These are phyloP conservation scores for Globisporangium nagaii DNA, from an alignment of 352 stramenopile species.

Conservation along the genomic window DNA sequence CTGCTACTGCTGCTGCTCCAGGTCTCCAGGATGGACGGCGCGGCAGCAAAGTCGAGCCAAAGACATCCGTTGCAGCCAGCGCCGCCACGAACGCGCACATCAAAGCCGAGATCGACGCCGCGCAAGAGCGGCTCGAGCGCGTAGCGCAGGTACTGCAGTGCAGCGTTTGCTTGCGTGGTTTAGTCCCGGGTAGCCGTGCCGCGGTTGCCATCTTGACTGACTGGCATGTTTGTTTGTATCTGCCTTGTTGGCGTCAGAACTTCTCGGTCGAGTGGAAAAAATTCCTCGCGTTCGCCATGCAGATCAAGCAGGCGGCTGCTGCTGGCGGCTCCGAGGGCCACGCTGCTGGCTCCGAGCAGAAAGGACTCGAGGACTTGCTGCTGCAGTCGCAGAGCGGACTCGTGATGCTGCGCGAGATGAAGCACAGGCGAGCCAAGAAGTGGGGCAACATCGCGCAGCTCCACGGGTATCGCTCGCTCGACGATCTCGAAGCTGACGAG, in stretches of 20 bases:
- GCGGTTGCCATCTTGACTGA: neutral
- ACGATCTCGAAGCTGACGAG: neutral
- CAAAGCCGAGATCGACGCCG: conserved; percentile 26
- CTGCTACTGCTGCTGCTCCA: too few species aligned
- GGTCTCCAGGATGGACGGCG: too few species aligned
- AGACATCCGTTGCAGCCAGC: too few species aligned
- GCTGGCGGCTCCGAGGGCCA: neutral
- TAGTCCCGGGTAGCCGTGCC: too few species aligned
- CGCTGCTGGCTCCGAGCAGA: neutral
- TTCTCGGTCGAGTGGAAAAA: conserved; percentile 60
- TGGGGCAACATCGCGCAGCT: conserved; percentile 27
- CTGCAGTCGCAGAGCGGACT: conserved; percentile 47
- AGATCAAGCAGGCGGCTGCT: conserved; percentile 24
- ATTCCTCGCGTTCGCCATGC: conserved; percentile 46
- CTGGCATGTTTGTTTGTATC: too few species aligned
- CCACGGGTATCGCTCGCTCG: conserved; percentile 17
- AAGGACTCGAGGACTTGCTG: conserved; percentile 36
- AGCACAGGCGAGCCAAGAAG: conserved; percentile 21
- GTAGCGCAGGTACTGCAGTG: conserved; percentile 35
- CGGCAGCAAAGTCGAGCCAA: too few species aligned
- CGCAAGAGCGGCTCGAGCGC: conserved; percentile 23
- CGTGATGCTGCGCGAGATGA: conserved; percentile 44
- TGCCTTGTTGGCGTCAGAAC: conserved; percentile 22
- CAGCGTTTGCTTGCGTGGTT: too few species aligned
- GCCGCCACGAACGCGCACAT: conserved; percentile 7